A percentile compares a stretch with the other conserved stretches of the same genome.
Evolutionary conservation across 805 yeast genomes (phyloP).

Genomic region (Saccharomycopsis sp.): DNA sequence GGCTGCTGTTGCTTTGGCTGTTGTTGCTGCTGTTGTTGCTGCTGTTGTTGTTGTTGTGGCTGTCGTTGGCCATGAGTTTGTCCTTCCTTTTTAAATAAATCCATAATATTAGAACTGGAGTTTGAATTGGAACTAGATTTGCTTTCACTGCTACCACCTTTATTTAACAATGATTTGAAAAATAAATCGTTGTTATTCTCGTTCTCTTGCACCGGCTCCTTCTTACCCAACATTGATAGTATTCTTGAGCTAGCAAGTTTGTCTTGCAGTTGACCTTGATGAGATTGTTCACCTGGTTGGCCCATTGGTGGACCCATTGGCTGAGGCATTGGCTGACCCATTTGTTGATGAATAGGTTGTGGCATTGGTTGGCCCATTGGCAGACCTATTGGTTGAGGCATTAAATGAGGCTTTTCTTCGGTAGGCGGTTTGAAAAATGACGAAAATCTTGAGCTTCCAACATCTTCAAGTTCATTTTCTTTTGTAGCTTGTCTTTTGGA

Average conservation of each 20-base stretch:
- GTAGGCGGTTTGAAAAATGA: slow-evolving; percentile 28
- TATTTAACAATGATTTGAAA: slow-evolving; percentile 40
- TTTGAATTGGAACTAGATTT: slow-evolving; percentile 8
- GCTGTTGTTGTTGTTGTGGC: slow-evolving; percentile 7
- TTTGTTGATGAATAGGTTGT: slow-evolving; percentile 18
- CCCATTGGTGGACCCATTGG: slow-evolving; percentile 19
- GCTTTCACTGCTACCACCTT: slow-evolving; percentile 23
- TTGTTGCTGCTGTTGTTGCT: slow-evolving; percentile 21
- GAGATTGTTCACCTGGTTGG: not conserved
- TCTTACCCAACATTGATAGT: slow-evolving; percentile 16
- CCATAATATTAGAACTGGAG: slow-evolving; percentile 4
- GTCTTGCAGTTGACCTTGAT: slow-evolving; percentile 1
- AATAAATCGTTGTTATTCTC: slow-evolving; percentile 32
- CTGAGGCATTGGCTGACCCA: slow-evolving; percentile 9
- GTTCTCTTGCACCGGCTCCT: slow-evolving; percentile 7
- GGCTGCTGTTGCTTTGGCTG: slow-evolving; percentile 22
- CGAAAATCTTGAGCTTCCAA: slow-evolving; percentile 29
- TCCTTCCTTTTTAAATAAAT: slow-evolving; percentile 3
- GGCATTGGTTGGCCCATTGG: slow-evolving; percentile 13
- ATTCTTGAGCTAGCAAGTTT: slow-evolving; percentile 16
- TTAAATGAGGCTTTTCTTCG: not conserved
- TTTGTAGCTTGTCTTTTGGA: not conserved
- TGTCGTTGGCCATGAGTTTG: slow-evolving; percentile 2
- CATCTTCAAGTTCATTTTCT: not conserved
- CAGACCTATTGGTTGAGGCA: not conserved